Conservation (phyloP, 305 asterid genomes). For the Lippia alba region DNA sequence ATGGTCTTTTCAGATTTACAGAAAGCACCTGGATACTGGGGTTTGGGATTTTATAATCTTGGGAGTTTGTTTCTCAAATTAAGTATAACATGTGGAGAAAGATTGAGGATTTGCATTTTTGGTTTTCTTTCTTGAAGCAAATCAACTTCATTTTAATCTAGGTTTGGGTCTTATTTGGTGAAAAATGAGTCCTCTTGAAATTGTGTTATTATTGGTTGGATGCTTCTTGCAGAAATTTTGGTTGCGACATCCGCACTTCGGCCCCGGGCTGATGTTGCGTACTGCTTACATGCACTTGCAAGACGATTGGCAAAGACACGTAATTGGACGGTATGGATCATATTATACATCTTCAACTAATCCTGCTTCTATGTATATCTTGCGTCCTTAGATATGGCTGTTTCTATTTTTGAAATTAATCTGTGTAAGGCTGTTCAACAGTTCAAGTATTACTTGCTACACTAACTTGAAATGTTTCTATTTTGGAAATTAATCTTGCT, state of each 20-base stretch:
- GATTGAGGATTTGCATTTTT: conserved; percentile 25
- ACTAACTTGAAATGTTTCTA: too few relatives aligned
- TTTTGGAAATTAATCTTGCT: conserved; percentile 2
- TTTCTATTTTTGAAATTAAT: conserved; percentile 6
- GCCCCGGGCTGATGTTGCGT: conserved; percentile 97
- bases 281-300: conserved; percentile 89
- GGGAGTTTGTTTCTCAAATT: conserved; percentile 21
- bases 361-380: conserved; percentile 10
- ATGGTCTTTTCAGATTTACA: conserved; percentile 19
- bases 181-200: conserved; percentile 43
- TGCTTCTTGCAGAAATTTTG: conserved; percentile 87
- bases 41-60: conserved; percentile 21
- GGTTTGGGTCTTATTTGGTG: conserved; percentile 23
- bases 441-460: too few relatives aligned
- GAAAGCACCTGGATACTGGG: conserved; percentile 12
- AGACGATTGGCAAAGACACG: conserved; percentile 94
- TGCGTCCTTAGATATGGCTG: conserved; percentile 9
- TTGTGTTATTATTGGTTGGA: conserved; percentile 45
- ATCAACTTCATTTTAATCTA: neutral
- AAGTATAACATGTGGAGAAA: conserved; percentile 17
- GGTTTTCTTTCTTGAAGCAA: conserved; percentile 9
- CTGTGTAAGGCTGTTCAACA: neutral
- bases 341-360: conserved; percentile 21
- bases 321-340: conserved; percentile 92
- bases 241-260: conserved; percentile 83